Conservation (phyloP, 768 basidiomycete species). For the Lepiota brunneoincarnata region DNA sequence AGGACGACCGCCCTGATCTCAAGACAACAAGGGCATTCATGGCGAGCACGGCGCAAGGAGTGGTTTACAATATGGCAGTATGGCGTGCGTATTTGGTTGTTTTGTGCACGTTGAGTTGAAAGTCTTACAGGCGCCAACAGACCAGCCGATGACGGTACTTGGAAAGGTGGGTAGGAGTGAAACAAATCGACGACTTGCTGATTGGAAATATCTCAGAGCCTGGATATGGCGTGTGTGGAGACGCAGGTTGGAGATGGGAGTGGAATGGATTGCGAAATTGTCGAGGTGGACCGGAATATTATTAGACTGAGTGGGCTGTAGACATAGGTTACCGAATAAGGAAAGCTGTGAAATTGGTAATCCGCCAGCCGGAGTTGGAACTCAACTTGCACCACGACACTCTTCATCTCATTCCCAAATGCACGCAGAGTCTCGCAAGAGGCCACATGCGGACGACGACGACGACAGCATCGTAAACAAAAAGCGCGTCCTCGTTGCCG, state of each 20-base stretch:
- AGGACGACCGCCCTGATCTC: constrained; percentile 75
- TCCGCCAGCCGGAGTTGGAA: constrained; percentile 42
- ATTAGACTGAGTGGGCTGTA: constrained; percentile 33
- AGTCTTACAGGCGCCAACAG: constrained; percentile 35
- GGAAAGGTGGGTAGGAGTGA: constrained; percentile 49
- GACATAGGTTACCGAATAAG: constrained; percentile 2
- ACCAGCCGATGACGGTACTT: constrained; percentile 90
- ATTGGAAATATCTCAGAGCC: constrained; percentile 37
- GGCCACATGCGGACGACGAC: constrained; percentile 48
- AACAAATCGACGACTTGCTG: constrained; percentile 16
- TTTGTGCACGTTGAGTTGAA: not conserved
- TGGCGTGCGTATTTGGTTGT: constrained; percentile 73
- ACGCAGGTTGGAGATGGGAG: constrained; percentile 87
- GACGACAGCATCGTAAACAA: constrained; percentile 46
- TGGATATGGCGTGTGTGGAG: constrained; percentile 89
- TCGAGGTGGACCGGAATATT: constrained; percentile 45
- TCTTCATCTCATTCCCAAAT: constrained; percentile 14
- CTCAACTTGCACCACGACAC: constrained; percentile 18
- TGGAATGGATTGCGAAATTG: constrained; percentile 81
- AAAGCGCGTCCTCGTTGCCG: constrained; percentile 52
- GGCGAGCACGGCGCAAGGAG: constrained; percentile 78
- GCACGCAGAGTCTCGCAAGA: constrained; percentile 47
- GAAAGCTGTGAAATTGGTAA: constrained; percentile 30
- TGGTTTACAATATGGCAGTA: constrained; percentile 77
- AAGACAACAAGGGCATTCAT: constrained; percentile 76